Evolutionary conservation across 805 yeast genomes (phyloP).

Genomic region (Pichia manshurica): DNA sequence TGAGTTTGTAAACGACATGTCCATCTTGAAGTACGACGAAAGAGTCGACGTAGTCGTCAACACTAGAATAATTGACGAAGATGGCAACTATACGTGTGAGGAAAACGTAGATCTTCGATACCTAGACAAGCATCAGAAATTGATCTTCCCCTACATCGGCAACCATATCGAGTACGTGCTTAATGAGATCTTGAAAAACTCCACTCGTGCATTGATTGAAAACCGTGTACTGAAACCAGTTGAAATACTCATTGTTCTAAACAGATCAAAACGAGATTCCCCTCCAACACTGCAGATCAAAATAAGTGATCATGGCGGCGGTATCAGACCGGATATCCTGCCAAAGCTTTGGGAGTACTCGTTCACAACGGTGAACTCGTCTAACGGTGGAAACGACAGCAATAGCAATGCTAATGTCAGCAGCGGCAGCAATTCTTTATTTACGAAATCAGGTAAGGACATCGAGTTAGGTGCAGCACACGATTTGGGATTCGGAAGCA

Average conservation of each 20-base stretch:
- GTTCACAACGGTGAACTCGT: slow-evolving; percentile 66
- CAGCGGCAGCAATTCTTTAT: not conserved
- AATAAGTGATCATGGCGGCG: slow-evolving; percentile 83
- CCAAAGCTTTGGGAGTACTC: slow-evolving; percentile 77
- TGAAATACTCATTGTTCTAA: slow-evolving; percentile 39
- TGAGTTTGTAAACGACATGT: slow-evolving; percentile 75
- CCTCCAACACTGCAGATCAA: slow-evolving; percentile 52
- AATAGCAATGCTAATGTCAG: not conserved
- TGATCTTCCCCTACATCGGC: slow-evolving; percentile 76
- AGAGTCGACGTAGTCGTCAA: slow-evolving; percentile 57
- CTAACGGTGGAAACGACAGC: no score
- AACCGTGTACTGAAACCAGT: slow-evolving; percentile 44
- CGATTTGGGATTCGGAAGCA: slow-evolving; percentile 45
- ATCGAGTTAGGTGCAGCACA: slow-evolving; percentile 28
- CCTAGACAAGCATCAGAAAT: slow-evolving; percentile 16
- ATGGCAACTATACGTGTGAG: slow-evolving; percentile 27
- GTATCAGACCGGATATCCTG: slow-evolving; percentile 65
- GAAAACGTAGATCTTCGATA: not conserved
- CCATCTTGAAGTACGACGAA: slow-evolving; percentile 77
- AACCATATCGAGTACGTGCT: slow-evolving; percentile 83
- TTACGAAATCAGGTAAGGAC: slow-evolving; percentile 27
- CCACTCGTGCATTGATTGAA: slow-evolving; percentile 85
- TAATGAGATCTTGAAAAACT: slow-evolving; percentile 81
- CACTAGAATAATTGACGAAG: slow-evolving; percentile 23
- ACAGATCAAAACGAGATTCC: slow-evolving; percentile 27